Conservation (phyloP, 2,329 filamentous ascomycete species). For the Apiospora rasikravindrae region DNA sequence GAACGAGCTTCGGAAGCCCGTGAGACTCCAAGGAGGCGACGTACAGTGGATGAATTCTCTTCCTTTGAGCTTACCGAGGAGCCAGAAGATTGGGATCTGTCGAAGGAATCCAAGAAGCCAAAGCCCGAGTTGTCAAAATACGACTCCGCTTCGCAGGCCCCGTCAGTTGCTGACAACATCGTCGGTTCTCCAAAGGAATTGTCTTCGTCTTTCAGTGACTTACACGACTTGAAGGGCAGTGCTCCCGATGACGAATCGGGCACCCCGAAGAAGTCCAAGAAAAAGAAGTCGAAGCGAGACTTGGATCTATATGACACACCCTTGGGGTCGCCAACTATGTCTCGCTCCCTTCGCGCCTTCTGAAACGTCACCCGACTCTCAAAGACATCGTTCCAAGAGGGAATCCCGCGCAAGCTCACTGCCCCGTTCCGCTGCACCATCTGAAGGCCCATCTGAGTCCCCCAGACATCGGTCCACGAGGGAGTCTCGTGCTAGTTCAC, state of each 20-base stretch:
- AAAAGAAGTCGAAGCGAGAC: constrained; percentile 43
- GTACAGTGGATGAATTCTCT: constrained; percentile 22
- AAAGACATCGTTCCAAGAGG: constrained; percentile 38
- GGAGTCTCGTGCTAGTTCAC: constrained; percentile 29
- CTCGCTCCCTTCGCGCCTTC: constrained; percentile 35
- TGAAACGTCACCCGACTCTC: constrained; percentile 41
- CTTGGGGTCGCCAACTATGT: constrained; percentile 20
- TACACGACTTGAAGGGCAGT: neutral
- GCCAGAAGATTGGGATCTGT: constrained; percentile 2
- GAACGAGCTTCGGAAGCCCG: constrained; percentile 15
- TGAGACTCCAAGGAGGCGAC: constrained; percentile 14
- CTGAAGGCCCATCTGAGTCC: constrained; percentile 42
- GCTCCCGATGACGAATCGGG: constrained; percentile 32
- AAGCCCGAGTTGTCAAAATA: neutral
- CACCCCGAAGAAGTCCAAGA: constrained; percentile 40
- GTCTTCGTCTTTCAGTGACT: neutral
- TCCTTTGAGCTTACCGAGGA: constrained; percentile 23
- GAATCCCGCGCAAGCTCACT: constrained; percentile 29
- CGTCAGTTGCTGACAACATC: constrained; percentile 12
- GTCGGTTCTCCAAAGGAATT: constrained; percentile 17
- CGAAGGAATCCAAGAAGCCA: constrained; percentile 4
- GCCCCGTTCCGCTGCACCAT: constrained; percentile 36
- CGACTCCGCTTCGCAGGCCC: constrained; percentile 8
- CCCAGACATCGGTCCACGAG: constrained; percentile 38
- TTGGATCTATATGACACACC: constrained; percentile 33